Base-by-base conservation (phyloP, 371 early-diverging fungal genomes). In the Dichotomocladium elegans region DNA sequence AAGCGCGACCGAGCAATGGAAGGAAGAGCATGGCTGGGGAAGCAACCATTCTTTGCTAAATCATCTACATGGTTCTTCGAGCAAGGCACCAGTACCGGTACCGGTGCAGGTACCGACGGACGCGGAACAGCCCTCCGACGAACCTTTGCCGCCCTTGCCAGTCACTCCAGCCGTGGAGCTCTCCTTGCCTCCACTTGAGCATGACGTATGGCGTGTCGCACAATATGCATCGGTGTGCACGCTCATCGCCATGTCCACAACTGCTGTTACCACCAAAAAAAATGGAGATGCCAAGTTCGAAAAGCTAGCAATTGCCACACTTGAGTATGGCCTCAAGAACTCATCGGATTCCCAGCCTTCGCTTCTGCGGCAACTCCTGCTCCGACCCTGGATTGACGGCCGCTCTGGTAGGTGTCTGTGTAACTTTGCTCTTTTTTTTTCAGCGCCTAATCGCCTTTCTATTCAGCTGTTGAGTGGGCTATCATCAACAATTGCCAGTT, bases 161-260 rank as follows among this genome's bases (percentile, higher is more conserved):
- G 15, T 41, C 24, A 57, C n/a, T 8, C 41, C 50, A 19, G 40
- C 44, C 11, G 41, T 42, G 17, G 29, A 40, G 1, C 48, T 40
- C 25, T 50, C 31, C 15, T 22, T 53, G 2, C 64, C 64, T 15
- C 65, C 70, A 35, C 24, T 62, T 37, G 66, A 66, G 28, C 55
- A 69, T 29, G 59, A 64, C 49, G 50, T 74, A 6, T 70, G 64
- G 58, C 44, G 56, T 7, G 66, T 74, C 0, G 74, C 66, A 3
- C 64, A 66, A 45, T 54, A 63, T 29, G 74, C 71, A 3, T 74
- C 74, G 2, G 71, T 68, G 15, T 70, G 74, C 57, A 63, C 68
- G 27, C 47, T 74, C 47, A 48, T 74, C 29, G 68, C 27, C 6
- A 28, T 56, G 15, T 6, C 33, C 5, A 47, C 47, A 25, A 24